Percentiles rank a stretch among this genome's conserved stretches.
These are phyloP conservation scores for Coemansia sp. DNA, from an alignment of 192 early-diverging fungal species.

Conservation along the genomic window DNA sequence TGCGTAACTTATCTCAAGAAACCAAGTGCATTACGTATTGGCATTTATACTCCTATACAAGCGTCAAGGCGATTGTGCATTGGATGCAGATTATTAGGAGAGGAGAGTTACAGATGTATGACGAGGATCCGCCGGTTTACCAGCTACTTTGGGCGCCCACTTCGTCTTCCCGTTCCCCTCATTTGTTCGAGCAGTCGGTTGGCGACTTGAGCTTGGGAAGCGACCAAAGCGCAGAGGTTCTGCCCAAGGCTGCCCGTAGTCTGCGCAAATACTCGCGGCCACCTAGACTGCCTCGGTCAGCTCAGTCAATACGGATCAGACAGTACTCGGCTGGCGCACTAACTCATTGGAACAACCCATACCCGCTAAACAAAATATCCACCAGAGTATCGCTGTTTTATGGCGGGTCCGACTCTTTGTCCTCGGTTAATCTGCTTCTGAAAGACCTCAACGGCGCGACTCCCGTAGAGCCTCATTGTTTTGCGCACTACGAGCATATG, in stretches of 20 bases:
- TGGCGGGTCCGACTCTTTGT: slow-evolving; percentile 81
- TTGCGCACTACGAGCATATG: slow-evolving; percentile 79
- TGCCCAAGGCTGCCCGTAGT: background rate
- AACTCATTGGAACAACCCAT: slow-evolving; percentile 57
- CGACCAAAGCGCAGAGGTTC: background rate
- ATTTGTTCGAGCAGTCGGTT: background rate
- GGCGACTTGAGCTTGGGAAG: background rate
- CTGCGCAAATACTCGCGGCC: slow-evolving; percentile 21
- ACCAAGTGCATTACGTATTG: slow-evolving; percentile 79
- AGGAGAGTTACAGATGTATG: slow-evolving; percentile 87
- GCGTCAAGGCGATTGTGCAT: slow-evolving; percentile 89
- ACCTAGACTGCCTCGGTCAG: slow-evolving; percentile 18
- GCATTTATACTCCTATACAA: slow-evolving; percentile 85
- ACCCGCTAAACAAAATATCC: slow-evolving; percentile 60
- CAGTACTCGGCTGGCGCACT: slow-evolving; percentile 62
- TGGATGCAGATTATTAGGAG: slow-evolving; percentile 95
- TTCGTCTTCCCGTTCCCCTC: background rate
- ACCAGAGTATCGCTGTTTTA: slow-evolving; percentile 92
- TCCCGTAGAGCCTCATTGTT: slow-evolving; percentile 56
- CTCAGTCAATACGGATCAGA: slow-evolving; percentile 48
- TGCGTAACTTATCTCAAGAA: slow-evolving; percentile 62
- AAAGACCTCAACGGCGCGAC: slow-evolving; percentile 48
- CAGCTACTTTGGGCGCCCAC: slow-evolving; percentile 37
- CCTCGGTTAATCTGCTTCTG: slow-evolving; percentile 63
- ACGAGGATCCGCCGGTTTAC: slow-evolving; percentile 68